These are phyloP conservation scores for Schizopora paradoxa DNA, from an alignment of 1,284 basidiomycete species.

Conservation along the genomic window DNA sequence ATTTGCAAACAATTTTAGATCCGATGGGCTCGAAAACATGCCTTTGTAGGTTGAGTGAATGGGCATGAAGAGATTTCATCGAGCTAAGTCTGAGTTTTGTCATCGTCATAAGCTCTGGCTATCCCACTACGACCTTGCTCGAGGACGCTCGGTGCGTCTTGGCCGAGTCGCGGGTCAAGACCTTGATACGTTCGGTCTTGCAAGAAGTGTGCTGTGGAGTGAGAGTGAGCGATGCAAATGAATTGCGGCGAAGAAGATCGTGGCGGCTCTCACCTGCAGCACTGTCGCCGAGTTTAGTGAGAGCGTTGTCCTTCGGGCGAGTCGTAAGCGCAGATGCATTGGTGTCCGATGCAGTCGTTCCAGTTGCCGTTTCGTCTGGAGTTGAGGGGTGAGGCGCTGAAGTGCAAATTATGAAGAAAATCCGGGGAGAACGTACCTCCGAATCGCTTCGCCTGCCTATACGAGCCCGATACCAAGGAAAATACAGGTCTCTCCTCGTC, in stretches of 20 bases:
- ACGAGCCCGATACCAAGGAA: conserved; percentile 84
- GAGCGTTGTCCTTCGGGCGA: conserved; percentile 56
- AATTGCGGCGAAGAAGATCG: too few species aligned
- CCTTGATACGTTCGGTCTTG: conserved; percentile 75
- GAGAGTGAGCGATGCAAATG: conserved; percentile 8
- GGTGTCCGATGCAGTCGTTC: background rate
- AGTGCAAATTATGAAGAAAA: background rate
- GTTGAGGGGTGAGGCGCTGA: background rate
- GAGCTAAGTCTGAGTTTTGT: too few species aligned
- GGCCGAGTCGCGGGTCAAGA: conserved; percentile 73
- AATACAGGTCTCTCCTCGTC: conserved; percentile 73
- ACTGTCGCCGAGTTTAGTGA: conserved; percentile 56
- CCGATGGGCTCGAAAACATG: too few species aligned
- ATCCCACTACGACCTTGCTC: conserved; percentile 90
- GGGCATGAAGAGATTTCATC: too few species aligned
- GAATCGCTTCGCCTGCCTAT: conserved; percentile 73
- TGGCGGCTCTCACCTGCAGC: too few species aligned
- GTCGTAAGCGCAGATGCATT: conserved; percentile 38
- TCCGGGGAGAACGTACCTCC: conserved; percentile 25
- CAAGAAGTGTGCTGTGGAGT: conserved; percentile 54
- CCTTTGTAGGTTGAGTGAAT: too few species aligned
- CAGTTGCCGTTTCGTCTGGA: background rate
- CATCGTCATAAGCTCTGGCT: conserved; percentile 78
- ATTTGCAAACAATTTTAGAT: too few species aligned
- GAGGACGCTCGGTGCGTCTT: conserved; percentile 76